Base-by-base conservation (phyloP, 371 early-diverging fungal genomes). In the Zychaea mexicana region DNA sequence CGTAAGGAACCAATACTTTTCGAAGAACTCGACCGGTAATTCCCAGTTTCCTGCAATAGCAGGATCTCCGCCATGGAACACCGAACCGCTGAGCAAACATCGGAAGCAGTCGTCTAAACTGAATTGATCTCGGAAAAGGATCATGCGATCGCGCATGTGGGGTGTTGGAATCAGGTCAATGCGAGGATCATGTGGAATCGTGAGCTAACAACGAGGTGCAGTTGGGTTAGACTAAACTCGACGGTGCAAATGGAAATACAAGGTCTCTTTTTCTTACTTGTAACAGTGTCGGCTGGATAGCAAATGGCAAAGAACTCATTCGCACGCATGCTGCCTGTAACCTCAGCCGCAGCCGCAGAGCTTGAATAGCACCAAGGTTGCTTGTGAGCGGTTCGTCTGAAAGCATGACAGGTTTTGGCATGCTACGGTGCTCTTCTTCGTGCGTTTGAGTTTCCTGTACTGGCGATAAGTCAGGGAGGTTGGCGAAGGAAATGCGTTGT, bases 111-210 rank as follows among this genome's bases (percentile, higher is more conserved):
- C 83, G 28, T 83, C 81, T 3, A 83, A 65, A 52, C 78, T 73
- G 57, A 72, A 83, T 19, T 73, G 67, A 39, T 73, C 67, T 32
- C 81, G 73, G 52, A 78, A 81, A 13, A 83, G 42, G 57, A 83
- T 83, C 83, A 83, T 83, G 54, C 79, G 77, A 42, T 81, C 83
- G 7, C 83, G 73, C 58, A 83, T 73, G 46, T 77, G 75, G 8
- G 79, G 76, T 63, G 79, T 77, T 7, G 83, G 81, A 26, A 83
- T 77, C 52, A 80, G 49, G 32, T 83, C 83, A 53, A 83, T 83
- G 9, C 83, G 73, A 21, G 83, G 67, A 55, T 83, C 83, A 45
- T 83, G 83, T 0, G 83, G 83, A 39, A 80, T 64, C 7, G 75
- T 75, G 22, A 68, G 64, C 71, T 74, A 46, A 30, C 3, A 22